Evolutionary conservation across 2,329 filamentous ascomycete species (phyloP).

Genomic region (Emmonsiellopsis sp.): DNA sequence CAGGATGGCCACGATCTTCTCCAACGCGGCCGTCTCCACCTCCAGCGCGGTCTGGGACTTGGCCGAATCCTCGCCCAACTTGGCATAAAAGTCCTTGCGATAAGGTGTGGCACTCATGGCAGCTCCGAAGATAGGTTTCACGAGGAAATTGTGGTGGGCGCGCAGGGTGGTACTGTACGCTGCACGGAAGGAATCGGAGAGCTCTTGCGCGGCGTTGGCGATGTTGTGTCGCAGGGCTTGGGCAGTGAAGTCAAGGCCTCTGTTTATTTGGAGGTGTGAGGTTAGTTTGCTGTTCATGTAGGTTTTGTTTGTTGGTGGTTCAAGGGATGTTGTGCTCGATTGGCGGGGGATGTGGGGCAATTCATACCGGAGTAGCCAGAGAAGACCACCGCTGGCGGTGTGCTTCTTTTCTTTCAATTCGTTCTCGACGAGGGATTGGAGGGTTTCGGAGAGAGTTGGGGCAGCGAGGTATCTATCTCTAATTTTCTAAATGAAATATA

Average conservation of each 20-base stretch:
- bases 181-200: slow-evolving; percentile 73
- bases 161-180: slow-evolving; percentile 84
- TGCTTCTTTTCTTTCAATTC: slow-evolving; percentile 88
- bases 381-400: slow-evolving; percentile 73
- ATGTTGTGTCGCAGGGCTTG: slow-evolving; percentile 73
- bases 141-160: slow-evolving; percentile 76
- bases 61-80: slow-evolving; percentile 49
- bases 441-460: slow-evolving; percentile 66
- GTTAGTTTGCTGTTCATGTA: background rate
- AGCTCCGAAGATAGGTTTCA: slow-evolving; percentile 86
- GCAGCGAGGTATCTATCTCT: slow-evolving; percentile 70
- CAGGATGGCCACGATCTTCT: slow-evolving; percentile 70
- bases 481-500: slow-evolving; percentile 58
- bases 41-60: slow-evolving; percentile 57
- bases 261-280: slow-evolving; percentile 26
- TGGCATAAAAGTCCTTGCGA: slow-evolving; percentile 83
- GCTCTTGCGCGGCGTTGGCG: slow-evolving; percentile 58
- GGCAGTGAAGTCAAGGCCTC: slow-evolving; percentile 88
- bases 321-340: background rate
- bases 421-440: slow-evolving; percentile 76
- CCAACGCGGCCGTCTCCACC: slow-evolving; percentile 65
- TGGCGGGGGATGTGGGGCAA: background rate
- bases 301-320: background rate
- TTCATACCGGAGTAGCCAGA: slow-evolving; percentile 78
- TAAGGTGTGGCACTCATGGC: slow-evolving; percentile 92